A percentile compares a stretch with the other conserved stretches of the same genome.
phyloP scores from a whole-genome alignment of 2,329 filamentous ascomycete species.

The Zopfia rhizophila region DNA sequence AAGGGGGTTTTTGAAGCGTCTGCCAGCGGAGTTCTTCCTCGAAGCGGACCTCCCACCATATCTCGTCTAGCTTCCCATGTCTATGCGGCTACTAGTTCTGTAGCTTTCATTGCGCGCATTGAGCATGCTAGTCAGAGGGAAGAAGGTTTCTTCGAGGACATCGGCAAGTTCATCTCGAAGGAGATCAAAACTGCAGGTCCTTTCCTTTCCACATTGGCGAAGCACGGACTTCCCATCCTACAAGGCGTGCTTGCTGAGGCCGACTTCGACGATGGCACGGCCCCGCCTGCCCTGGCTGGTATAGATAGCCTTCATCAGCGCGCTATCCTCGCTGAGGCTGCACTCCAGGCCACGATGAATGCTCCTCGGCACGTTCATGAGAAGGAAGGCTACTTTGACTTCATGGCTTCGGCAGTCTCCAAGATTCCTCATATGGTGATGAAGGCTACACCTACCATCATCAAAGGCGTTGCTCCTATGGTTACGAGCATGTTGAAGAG shows the following conservation, averaged over 20 bases:
- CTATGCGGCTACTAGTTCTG: background rate
- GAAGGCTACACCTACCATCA: slow-evolving; percentile 9
- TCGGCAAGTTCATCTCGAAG: slow-evolving; percentile 1
- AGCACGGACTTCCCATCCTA: slow-evolving; percentile 9
- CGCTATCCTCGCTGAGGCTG: slow-evolving; percentile 10
- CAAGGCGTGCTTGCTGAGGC: slow-evolving; percentile 7
- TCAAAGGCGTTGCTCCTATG: slow-evolving; percentile 7
- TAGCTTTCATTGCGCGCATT: slow-evolving; percentile 6
- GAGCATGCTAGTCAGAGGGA: slow-evolving; percentile 6
- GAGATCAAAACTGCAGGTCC: slow-evolving; percentile 7
- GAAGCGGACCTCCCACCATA: background rate
- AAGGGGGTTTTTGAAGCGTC: slow-evolving; percentile 1
- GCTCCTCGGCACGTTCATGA: slow-evolving; percentile 13
- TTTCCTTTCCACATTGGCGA: slow-evolving; percentile 7
- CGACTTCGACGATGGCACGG: background rate
- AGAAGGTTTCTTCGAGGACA: slow-evolving; percentile 12
- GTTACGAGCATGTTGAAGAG: slow-evolving; percentile 7
- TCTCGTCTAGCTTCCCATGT: slow-evolving; percentile 1
- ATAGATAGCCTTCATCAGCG: slow-evolving; percentile 15
- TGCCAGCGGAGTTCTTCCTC: no score
- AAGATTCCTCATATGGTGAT: slow-evolving; percentile 10
- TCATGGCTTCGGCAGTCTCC: slow-evolving; percentile 2
- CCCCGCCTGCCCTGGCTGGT: slow-evolving; percentile 5
- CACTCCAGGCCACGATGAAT: slow-evolving; percentile 8
- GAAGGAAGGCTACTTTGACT: slow-evolving; percentile 13